Conservation (phyloP, 2,329 filamentous ascomycete genomes). For the Aspergillus novofumigatus region DNA sequence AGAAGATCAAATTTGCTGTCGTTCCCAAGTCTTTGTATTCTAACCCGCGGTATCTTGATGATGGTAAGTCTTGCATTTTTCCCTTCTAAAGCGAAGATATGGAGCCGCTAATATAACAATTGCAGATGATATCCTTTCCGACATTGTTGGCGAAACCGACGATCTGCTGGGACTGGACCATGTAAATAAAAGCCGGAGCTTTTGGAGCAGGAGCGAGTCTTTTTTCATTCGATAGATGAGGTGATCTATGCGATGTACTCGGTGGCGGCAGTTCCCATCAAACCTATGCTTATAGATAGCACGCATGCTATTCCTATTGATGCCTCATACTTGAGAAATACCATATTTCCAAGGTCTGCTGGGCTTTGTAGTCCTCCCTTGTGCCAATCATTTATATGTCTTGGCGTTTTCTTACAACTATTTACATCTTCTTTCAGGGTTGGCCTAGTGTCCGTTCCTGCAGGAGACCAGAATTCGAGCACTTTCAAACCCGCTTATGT, state of each 20-base stretch:
- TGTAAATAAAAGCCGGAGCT: constrained; percentile 56
- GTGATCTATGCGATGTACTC: background rate
- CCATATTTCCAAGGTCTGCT: background rate
- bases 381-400: background rate
- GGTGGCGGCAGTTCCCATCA: constrained; percentile 1
- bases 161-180: constrained; percentile 68
- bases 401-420: background rate
- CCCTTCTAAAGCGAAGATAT: background rate
- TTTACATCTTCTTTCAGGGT: background rate
- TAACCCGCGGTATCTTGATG: constrained; percentile 76
- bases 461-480: background rate
- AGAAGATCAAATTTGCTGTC: constrained; percentile 95
- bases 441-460: background rate
- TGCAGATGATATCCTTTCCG: constrained; percentile 44
- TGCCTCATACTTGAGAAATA: background rate
- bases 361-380: background rate
- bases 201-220: constrained; percentile 58
- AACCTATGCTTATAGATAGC: constrained; percentile 5
- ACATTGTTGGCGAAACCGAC: constrained; percentile 70
- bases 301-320: background rate
- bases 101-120: constrained; percentile 8
- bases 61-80: constrained; percentile 59
- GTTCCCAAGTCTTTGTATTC: constrained; percentile 68
- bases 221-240: constrained; percentile 57
- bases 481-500: background rate